Conservation (phyloP, 257 asterid species). For the Solanum piurae region DNA sequence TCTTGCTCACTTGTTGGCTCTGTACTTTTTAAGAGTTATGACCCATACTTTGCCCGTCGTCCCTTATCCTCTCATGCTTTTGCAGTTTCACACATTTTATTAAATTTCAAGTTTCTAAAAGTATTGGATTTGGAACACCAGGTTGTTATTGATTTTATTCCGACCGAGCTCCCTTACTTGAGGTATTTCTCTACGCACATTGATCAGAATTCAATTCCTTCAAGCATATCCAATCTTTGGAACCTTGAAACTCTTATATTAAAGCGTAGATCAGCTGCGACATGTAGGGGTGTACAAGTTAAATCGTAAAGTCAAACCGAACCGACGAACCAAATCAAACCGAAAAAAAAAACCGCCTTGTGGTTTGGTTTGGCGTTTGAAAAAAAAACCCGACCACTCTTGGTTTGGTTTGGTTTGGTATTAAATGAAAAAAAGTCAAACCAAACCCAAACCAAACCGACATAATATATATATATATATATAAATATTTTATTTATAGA, state of each 20-base stretch:
- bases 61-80: neutral
- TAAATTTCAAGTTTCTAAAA: neutral
- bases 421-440: too few relatives aligned
- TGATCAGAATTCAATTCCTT: neutral
- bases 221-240: neutral
- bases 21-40: neutral
- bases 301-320: too few relatives aligned
- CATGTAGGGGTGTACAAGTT: too few relatives aligned
- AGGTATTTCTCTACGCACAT: neutral
- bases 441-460: too few relatives aligned
- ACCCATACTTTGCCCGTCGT: too few relatives aligned
- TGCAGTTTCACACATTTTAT: neutral
- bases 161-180: neutral
- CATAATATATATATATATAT: too few relatives aligned
- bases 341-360: too few relatives aligned
- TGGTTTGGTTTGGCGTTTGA: too few relatives aligned
- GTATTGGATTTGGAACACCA: constrained; percentile 2
- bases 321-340: too few relatives aligned
- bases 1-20: neutral
- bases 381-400: too few relatives aligned
- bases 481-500: too few relatives aligned
- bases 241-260: neutral
- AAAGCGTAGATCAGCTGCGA: neutral
- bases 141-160: neutral
- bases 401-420: too few relatives aligned